Evolutionary conservation across 1,284 basidiomycete genomes (phyloP), one percentile per base, ranked within the genome.

Genomic region (Boletus sp.): DNA sequence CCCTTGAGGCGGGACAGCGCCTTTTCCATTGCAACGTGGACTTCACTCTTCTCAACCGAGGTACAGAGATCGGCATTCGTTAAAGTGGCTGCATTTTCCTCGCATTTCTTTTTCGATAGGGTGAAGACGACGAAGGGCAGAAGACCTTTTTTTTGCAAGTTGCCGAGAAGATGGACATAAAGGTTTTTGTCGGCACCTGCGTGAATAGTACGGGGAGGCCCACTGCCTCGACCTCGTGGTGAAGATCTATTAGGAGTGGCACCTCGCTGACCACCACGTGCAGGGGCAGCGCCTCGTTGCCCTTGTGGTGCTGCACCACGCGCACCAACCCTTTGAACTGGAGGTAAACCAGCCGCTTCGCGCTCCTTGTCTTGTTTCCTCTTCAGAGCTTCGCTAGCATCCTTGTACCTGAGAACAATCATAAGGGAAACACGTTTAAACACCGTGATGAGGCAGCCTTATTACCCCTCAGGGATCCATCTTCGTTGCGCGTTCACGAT

Each of bases 281-380:
- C 56, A 47, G 56, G 57, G 25, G 65, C 55, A 22, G 72, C 71
- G 12, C 76, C 74, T 22, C 77, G 71, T 35, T 68, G 67, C 14
- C 84, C 82, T 46, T 87, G 73, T 60, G 76, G 72, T 16, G 81
- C 76, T 1, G 81, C 82, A 10, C 88, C 91, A 29, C 90, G 79
- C 4, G 87, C 89, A 29, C 91, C 92, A 10, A 86, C 76, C 36
- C 84, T 79, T 57, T 88, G 84, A 0, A 92, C 80, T 6, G 91
- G 91, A 10, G 88, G 81, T 16, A 96, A 71, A 1, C 94, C 94
- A 2, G 91, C 91, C 0, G 92, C 91, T 70, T 98, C 94, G 40
- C 95, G 80, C 65, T 98, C 95, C 68, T 97, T 98, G 67, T 98
- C 95, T 68, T 98, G 96, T 71, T 97, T 98, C 26, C 94, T 79